A percentile compares a stretch with the other conserved stretches of the same genome.
Evolutionary conservation across 2,329 filamentous ascomycete genomes (phyloP).

Genomic region (Dothistroma septosporum): DNA sequence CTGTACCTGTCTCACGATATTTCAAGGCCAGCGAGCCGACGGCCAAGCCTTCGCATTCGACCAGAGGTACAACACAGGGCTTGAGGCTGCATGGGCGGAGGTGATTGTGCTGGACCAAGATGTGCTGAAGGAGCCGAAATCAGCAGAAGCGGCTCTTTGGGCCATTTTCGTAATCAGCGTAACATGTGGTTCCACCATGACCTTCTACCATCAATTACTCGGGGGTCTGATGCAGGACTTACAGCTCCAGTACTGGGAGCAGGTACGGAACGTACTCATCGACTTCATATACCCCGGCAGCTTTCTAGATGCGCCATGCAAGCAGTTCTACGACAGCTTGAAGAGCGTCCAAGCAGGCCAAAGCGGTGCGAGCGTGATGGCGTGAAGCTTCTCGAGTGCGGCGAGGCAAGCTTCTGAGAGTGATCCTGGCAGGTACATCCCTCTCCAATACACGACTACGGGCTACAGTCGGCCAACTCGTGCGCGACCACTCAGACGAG

Average conservation of each 20-base stretch:
- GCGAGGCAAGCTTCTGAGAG: neutral
- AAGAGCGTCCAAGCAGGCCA: constrained; percentile 7
- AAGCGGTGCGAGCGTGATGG: neutral
- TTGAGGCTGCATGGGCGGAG: constrained; percentile 33
- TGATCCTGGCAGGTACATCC: neutral
- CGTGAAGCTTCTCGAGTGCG: neutral
- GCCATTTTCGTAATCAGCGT: constrained; percentile 35
- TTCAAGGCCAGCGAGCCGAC: constrained; percentile 31
- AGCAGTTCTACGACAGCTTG: constrained; percentile 29
- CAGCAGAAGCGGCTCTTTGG: constrained; percentile 33
- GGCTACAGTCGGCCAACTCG: neutral
- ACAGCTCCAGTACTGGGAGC: constrained; percentile 31
- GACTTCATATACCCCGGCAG: constrained; percentile 36
- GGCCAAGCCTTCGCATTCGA: constrained; percentile 28
- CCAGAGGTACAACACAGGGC: constrained; percentile 29
- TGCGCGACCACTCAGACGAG: neutral
- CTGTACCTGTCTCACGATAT: constrained; percentile 33
- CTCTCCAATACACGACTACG: neutral
- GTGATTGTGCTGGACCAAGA: constrained; percentile 28
- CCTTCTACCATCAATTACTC: constrained; percentile 24
- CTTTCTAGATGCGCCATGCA: constrained; percentile 33
- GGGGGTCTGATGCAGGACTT: constrained; percentile 26
- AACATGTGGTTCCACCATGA: constrained; percentile 29
- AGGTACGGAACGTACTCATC: constrained; percentile 31
- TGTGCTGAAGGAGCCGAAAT: constrained; percentile 29